These are phyloP conservation scores for Ensete glaucum DNA, from an alignment of 176 grass and related monocot genomes.

Conservation along the genomic window DNA sequence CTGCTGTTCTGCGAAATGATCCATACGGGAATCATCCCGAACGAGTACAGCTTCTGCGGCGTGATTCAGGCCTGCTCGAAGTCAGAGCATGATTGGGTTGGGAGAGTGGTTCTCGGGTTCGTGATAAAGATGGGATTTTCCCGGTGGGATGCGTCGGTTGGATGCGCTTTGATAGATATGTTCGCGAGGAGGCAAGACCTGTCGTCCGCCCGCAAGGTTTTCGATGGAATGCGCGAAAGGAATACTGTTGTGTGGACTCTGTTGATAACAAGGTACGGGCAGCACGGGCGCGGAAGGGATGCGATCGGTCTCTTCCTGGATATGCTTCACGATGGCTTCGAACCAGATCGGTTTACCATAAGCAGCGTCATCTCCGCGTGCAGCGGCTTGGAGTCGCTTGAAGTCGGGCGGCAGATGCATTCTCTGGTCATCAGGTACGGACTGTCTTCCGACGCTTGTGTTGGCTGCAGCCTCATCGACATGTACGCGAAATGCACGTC, in stretches of 20 bases:
- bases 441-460: constrained; percentile 44
- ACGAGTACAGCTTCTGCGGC: constrained; percentile 38
- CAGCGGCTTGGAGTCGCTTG: constrained; percentile 38
- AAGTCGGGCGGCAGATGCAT: constrained; percentile 66
- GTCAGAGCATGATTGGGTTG: constrained; percentile 13
- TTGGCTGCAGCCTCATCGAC: constrained; percentile 66
- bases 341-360: constrained; percentile 52
- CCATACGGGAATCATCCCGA: constrained; percentile 26
- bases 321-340: constrained; percentile 46
- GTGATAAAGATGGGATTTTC: constrained; percentile 49
- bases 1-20: constrained; percentile 31
- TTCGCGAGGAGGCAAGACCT: constrained; percentile 50
- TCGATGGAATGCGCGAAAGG: constrained; percentile 40
- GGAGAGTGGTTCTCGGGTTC: constrained; percentile 20
- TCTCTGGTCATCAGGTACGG: constrained; percentile 45
- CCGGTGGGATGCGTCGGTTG: constrained; percentile 31
- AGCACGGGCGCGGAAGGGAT: constrained; percentile 25
- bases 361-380: constrained; percentile 65
- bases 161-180: constrained; percentile 70
- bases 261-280: constrained; percentile 58
- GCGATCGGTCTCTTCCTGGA: constrained; percentile 49
- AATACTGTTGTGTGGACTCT: constrained; percentile 58
- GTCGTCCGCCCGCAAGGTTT: constrained; percentile 29
- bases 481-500: constrained; percentile 59
- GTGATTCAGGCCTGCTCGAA: constrained; percentile 30